phyloP scores from a whole-genome alignment of 352 stramenopile genomes.

The Phytophthora ramorum region DNA sequence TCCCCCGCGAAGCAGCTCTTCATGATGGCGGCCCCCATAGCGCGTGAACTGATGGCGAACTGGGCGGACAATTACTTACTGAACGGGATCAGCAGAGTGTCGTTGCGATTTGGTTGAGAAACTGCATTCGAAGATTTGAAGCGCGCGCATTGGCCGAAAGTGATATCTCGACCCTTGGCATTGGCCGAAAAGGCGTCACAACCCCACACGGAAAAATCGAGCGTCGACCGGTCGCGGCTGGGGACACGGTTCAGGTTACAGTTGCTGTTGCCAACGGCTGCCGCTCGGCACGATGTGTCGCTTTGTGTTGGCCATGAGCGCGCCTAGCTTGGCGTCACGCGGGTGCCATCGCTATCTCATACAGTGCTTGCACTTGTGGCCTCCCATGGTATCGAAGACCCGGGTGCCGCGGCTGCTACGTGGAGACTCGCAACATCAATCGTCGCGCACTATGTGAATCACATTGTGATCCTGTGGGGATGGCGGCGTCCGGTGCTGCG shows the following conservation, averaged over 20 bases:
- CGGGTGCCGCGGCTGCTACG: too few species aligned
- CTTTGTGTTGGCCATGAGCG: too few species aligned
- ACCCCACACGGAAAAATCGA: constrained; percentile 18
- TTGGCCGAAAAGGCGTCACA: constrained; percentile 26
- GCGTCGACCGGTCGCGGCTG: constrained; percentile 11
- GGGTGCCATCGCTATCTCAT: too few species aligned
- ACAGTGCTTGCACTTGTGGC: too few species aligned
- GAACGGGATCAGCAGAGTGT: neutral
- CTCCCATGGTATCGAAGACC: too few species aligned
- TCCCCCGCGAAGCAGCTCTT: constrained; percentile 49
- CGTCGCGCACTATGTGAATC: too few species aligned
- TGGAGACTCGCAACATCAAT: too few species aligned
- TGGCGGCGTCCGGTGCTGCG: too few species aligned
- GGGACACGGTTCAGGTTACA: neutral
- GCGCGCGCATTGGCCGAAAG: constrained; percentile 3
- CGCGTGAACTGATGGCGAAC: neutral
- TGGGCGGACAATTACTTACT: constrained; percentile 3
- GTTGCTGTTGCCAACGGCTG: neutral
- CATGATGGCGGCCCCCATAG: constrained; percentile 49
- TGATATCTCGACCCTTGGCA: constrained; percentile 11
- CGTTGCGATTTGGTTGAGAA: constrained; percentile 1
- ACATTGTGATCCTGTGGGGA: too few species aligned
- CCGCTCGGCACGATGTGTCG: neutral
- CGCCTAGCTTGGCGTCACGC: too few species aligned
- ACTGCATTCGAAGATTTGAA: constrained; percentile 16